Base-by-base conservation (phyloP, 345 rosid genomes). In the Hibiscus tridactylites region DNA sequence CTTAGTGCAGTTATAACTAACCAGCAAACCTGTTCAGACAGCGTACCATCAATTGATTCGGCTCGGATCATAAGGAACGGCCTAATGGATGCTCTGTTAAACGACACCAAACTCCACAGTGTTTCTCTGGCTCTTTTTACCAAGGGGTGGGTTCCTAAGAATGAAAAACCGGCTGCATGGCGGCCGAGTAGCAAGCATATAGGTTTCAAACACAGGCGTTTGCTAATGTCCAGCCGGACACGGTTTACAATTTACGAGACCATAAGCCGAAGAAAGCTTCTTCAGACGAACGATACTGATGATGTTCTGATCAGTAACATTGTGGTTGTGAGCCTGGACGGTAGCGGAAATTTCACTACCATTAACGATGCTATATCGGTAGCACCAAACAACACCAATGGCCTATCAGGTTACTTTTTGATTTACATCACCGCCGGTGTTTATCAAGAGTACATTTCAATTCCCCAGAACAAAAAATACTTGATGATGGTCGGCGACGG, bases 401-500 rank as follows among this genome's bases (percentile, higher is more conserved):
- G 84, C 19, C 42, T 17, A 2, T 74, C 70, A 0, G 97, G 98
- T 5, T 94, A 90, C 75, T 92, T 88, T 79, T 76, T 94, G 90
- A 85, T 94, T 46, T 88, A 84, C 54, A 77, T 92, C 65, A 80
- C 80, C 0, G 84, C 88, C 0, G 97, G 97, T 35, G 83, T 85
- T 46, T 94, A 94, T 53, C 87, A 92, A 50, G 98, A 92, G 79
- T 86, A 90, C 11, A 78, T 94, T 5, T 73, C 87, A 49, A 81
- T 94, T 63, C 69, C 90, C 0, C 92, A 88, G 83, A 92, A 77
- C 68, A 94, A 94, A 80, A 78, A 65, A 17, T 88, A 86, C 56
- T 79, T 94, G 46, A 90, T 92, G 93, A 92, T 94, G 77, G 75
- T 92, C 4, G 98, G 98, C 5, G 98, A 86, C 2, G 98, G 97